A percentile compares a stretch with the other conserved stretches of the same genome.
Conservation (phyloP, 116 monocot species). For the Thalassia testudinum region DNA sequence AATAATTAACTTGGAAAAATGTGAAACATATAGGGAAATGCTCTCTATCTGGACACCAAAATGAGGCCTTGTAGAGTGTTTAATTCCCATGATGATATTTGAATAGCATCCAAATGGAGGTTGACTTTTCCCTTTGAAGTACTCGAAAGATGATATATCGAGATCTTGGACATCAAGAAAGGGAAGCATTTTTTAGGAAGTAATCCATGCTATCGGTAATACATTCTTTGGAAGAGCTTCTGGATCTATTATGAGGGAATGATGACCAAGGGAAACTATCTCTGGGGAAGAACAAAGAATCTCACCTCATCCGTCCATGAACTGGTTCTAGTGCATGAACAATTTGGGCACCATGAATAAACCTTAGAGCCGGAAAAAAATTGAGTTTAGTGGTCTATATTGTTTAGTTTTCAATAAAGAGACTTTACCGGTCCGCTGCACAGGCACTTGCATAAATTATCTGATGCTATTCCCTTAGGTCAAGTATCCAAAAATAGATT, state of each 20-base stretch:
- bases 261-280: too few relatives aligned
- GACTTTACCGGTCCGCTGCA: too few relatives aligned
- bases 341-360: conserved; percentile 78
- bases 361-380: conserved; percentile 56
- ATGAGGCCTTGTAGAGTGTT: conserved; percentile 55
- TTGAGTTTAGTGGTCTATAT: not conserved
- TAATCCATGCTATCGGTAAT: conserved; percentile 74
- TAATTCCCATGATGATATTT: conserved; percentile 62
- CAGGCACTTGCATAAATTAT: too few relatives aligned
- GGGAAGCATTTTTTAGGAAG: conserved; percentile 26
- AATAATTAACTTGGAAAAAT: too few relatives aligned
- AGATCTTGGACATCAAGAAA: conserved; percentile 26
- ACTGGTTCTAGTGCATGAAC: conserved; percentile 85
- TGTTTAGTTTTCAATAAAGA: not conserved
- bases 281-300: not conserved
- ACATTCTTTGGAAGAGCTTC: conserved; percentile 68
- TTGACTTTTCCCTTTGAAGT: conserved; percentile 6
- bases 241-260: conserved; percentile 35
- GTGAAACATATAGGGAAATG: too few relatives aligned
- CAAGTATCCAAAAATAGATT: too few relatives aligned
- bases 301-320: conserved; percentile 85
- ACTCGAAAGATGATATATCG: conserved; percentile 5
- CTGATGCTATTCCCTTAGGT: too few relatives aligned
- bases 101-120: conserved; percentile 5
- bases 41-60: conserved; percentile 60